Conservation (phyloP, 2,329 filamentous ascomycete species). For the Aspergillus tamarii region DNA sequence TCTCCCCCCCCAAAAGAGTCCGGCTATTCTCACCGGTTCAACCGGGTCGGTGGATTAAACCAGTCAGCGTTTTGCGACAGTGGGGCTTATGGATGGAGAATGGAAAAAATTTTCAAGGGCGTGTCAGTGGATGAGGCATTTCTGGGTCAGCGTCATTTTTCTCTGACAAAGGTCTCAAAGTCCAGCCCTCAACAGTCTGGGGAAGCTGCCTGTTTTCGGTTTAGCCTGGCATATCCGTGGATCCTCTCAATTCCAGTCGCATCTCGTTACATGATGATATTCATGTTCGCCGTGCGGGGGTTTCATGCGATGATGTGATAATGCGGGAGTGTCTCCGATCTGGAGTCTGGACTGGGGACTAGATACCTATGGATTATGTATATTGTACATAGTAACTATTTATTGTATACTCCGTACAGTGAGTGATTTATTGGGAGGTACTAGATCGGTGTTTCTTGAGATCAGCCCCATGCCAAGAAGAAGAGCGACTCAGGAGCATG, state of each 20-base stretch:
- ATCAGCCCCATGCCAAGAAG: constrained; percentile 1
- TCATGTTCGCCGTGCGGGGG: background rate
- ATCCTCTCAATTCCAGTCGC: background rate
- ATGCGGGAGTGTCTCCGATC: background rate
- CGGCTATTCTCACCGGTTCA: constrained; percentile 9
- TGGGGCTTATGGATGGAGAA: constrained; percentile 6
- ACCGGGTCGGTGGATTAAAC: constrained; percentile 14
- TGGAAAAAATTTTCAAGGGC: constrained; percentile 6
- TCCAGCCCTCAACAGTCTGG: constrained; percentile 10
- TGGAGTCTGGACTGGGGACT: background rate
- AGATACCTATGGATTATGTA: no score
- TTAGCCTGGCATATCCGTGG: constrained; percentile 5
- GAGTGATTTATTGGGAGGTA: background rate
- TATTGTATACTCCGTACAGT: background rate
- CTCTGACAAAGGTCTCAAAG: background rate
- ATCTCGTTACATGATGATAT: constrained; percentile 7
- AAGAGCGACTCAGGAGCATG: background rate
- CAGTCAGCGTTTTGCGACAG: constrained; percentile 7
- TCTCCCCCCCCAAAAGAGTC: background rate
- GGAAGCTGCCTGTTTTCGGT: constrained; percentile 12
- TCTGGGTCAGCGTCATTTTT: constrained; percentile 6
- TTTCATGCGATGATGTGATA: background rate
- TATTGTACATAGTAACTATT: no score
- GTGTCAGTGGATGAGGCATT: constrained; percentile 9
- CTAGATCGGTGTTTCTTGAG: background rate